Base-by-base conservation (phyloP, 306 rosid species). In the Lotus japonicus region DNA sequence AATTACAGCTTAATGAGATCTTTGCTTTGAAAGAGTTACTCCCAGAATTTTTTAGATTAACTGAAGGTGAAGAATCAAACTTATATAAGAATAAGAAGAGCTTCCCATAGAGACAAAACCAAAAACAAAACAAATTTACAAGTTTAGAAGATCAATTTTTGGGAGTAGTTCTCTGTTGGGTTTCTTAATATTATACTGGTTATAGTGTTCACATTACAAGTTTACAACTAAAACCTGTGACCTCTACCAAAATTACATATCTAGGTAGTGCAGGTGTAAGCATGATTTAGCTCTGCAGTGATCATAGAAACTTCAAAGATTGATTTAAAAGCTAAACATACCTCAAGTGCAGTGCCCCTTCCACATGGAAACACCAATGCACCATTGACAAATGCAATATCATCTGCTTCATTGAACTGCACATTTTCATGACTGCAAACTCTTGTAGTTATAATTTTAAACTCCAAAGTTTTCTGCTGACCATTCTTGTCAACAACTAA, bases 371-470 rank as follows among this genome's bases (percentile, higher is more conserved):
- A 80, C 48, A 81, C 80, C 79, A 94, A 66, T 15, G 86, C 85
- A 68, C 81, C 95, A 57, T 88, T 64, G 33, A 46, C 56, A 60
- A 86, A 86, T 44, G 68, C 53, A 49, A 94, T 76, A 6, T 83
- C 87, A 50, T 88, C 84, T 12, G 50, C 83, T 72, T 80, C 88
- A 48, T 68, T 38, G 36, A 63, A 78, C 74, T 46, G 83, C 64
- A 55, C 44, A 68, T 42, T 86, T 66, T 19, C 49, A 35, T 60
- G 77, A 64, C 45, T 61, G 74, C 79, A 1, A 75, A 86, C 87
- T 85, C 87, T 85, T 3, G 97, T 88, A 48, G 88, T 86, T 65
- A 92, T 82, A 73, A 92, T 69, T 85, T 92, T 92, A 43, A 92
- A 79, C 74, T 88, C 97, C 73, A 86, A 33, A 45, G 82, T 79